phyloP scores from a whole-genome alignment of 805 yeast species.

The Yarrowia deformans region DNA sequence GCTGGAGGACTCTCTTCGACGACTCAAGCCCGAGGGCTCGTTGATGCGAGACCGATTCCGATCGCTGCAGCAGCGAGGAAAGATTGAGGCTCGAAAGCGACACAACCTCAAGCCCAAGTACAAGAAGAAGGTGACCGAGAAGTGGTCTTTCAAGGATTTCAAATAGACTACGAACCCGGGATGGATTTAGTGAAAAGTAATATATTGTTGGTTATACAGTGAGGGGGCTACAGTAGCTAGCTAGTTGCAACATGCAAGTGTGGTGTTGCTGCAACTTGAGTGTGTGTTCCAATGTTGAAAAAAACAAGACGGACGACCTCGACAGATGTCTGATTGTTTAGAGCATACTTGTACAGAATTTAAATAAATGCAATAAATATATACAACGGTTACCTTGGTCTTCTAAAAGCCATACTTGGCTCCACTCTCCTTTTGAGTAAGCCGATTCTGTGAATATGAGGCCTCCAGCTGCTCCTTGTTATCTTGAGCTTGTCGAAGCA shows the following conservation, averaged over 20 bases:
- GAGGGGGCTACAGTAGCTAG: too few species aligned
- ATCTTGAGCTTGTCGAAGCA: constrained; percentile 48
- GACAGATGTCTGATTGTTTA: too few species aligned
- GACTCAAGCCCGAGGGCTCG: constrained; percentile 89
- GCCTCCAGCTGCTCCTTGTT: constrained; percentile 50
- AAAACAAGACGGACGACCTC: too few species aligned
- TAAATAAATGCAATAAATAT: constrained; percentile 19
- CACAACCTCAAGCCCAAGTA: constrained; percentile 70
- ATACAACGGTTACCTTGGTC: background rate
- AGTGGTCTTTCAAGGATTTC: constrained; percentile 92
- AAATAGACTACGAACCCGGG: constrained; percentile 38
- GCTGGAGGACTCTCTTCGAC: constrained; percentile 81
- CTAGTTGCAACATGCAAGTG: too few species aligned
- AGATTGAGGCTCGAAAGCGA: constrained; percentile 82
- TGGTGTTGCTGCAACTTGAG: too few species aligned
- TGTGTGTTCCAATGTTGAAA: too few species aligned
- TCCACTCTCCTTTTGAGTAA: constrained; percentile 45
- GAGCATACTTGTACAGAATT: too few species aligned
- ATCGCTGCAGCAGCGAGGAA: constrained; percentile 82
- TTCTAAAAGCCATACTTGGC: constrained; percentile 29
- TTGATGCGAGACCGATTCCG: constrained; percentile 81
- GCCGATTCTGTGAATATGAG: constrained; percentile 45
- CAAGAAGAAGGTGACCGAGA: constrained; percentile 80
- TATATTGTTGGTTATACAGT: background rate
- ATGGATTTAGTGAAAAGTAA: constrained; percentile 1